Evolutionary conservation across 176 grass and related monocot species (phyloP), one percentile per base, ranked within the genome.

Genomic region (Typha latifolia): DNA sequence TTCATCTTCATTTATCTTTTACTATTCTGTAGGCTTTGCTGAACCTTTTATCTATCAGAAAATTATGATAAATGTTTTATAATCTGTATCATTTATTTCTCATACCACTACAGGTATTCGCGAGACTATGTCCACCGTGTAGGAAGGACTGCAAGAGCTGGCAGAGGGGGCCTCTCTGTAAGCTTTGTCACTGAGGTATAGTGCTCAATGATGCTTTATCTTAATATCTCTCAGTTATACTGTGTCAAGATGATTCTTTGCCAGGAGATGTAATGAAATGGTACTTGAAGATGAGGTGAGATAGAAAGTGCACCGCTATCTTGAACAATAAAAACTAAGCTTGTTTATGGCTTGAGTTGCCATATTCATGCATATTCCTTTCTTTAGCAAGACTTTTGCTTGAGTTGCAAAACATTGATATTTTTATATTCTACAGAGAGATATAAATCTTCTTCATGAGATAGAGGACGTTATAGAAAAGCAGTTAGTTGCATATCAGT

Each of bases 51-150:
- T 14, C 20, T 67, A 12, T 34, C 15, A 31, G 27, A 16, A 61
- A 27, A 68, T 49, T 49, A 48, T 75, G 49, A 47, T 80, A 32
- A 65, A 27, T 29, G 27, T 3, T 29, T 29, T 0, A 29, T 55
- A 18, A 16, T 49, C 23, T 79, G 56, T 64, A 57, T 24, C 5
- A 47, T 61, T 3, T 48, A 62, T 64, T 19, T 78, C 66, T 15
- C 61, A 31, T 69, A 27, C 62, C 69, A 26, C 47, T 87, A 16
- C 74, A 99, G 94, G 70, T 77, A 71, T 71, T 53, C 94, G 23
- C 72, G 83, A 3, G 85, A 99, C 76, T 99, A 99, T 75, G 76
- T 99, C 32, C 94, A 93, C 70, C 77, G 94, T 69, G 94, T 99
- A 57, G 94, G 94, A 66, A 72, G 94, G 72, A 99, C 94, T 80